Evolutionary conservation across 1,284 basidiomycete genomes (phyloP), one percentile per base, ranked within the genome.

Genomic region (Pseudomicrostroma phylloplanum): DNA sequence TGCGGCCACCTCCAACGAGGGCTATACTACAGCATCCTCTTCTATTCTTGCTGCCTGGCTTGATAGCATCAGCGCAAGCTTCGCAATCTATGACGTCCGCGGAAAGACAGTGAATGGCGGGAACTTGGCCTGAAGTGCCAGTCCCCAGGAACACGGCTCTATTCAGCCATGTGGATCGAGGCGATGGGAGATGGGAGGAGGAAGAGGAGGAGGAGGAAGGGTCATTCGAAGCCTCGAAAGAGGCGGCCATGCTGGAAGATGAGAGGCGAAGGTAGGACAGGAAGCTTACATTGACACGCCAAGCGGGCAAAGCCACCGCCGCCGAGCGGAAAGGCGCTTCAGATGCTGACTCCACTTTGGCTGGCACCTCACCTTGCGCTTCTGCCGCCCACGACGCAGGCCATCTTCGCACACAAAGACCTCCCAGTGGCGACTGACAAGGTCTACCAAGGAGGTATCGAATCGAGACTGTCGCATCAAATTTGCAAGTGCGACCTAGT

Each of bases 71-170:
- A 41, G 57, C 19, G 62, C 74, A 77, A 17, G 75, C 68, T 15
- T 61, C 65, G 58, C 74, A 77, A 7, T n/a, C 46, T 48, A 48
- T 48, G 17, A 23, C n/a, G 7, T 48, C 46, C 23, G 46, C 57
- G 2, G 59, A 48, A 6, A 61, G 11, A 51, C 76, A 77, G 51
- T 68, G 66, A 17, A 74, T 69, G 7, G 73, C 68, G 13, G 76
- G 74, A 0, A 77, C 73, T 42, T 76, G 72, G 6, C 69, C 67
- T 25, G 71, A 74, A 1, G 75, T 77, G 19, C 75, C 75, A 6
- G 75, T 77, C 8, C 75, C 75, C 12, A 76, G 69, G 42, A 76
- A 73, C 11, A 74, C 40, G 15, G 75, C 61, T 48, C 67, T 65
- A 51, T 69, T 54, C 39, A 77, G 64, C 73, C 73, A 77, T 9